These are phyloP conservation scores for Alternaria alternata DNA, from an alignment of 2,329 filamentous ascomycete species.

Conservation along the genomic window DNA sequence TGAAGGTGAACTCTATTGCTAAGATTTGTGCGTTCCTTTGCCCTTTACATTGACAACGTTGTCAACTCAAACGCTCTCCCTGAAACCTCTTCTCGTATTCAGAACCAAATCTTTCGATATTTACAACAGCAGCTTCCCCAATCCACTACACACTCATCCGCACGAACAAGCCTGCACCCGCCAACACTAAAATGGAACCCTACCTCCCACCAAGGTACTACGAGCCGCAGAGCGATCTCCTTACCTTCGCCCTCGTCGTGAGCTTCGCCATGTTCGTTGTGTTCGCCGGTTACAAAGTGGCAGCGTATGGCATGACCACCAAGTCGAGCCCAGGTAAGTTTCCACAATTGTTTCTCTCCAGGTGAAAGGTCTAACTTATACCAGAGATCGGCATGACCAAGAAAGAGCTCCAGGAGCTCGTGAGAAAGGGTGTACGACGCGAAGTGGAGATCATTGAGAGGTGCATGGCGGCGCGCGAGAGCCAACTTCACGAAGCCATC, in stretches of 20 bases:
- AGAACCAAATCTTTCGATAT: neutral
- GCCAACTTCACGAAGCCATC: neutral
- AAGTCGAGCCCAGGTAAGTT: neutral
- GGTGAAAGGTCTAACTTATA: neutral
- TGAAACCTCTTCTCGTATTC: neutral
- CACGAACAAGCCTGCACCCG: neutral
- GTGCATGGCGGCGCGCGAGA: neutral
- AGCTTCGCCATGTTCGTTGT: neutral
- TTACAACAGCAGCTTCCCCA: neutral
- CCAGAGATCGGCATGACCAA: neutral
- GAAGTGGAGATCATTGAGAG: neutral
- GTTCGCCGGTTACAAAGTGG: neutral
- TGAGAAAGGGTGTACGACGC: neutral
- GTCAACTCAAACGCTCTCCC: neutral
- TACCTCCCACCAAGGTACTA: constrained; percentile 1
- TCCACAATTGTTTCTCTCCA: neutral
- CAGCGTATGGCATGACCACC: neutral
- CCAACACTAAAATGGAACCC: constrained; percentile 2
- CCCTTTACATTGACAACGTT: neutral
- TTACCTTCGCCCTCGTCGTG: neutral
- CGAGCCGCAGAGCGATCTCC: neutral
- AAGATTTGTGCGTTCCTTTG: neutral
- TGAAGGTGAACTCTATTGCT: neutral
- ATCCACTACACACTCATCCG: neutral
- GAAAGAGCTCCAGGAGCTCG: neutral